Conservation (phyloP, 345 rosid genomes). For the Eutrema japonicum region DNA sequence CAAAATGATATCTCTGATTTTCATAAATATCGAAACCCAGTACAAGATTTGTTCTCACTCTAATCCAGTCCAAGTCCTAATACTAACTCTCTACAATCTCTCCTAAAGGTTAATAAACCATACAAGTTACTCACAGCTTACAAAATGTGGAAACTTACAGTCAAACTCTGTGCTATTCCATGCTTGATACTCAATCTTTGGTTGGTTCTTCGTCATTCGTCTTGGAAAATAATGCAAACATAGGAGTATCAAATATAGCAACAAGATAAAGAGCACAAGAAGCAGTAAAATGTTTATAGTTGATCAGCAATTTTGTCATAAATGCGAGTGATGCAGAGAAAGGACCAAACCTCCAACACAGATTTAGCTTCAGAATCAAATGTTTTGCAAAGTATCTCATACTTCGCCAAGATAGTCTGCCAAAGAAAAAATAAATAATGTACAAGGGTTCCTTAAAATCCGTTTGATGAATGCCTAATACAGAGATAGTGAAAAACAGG, state of each 20-base stretch:
- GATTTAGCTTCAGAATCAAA: slow-evolving; percentile 71
- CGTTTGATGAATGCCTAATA: not conserved
- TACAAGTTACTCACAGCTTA: not conserved
- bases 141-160: slow-evolving; percentile 21
- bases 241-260: slow-evolving; percentile 18
- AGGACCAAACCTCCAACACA: slow-evolving; percentile 58
- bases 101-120: slow-evolving; percentile 21
- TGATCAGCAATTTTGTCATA: slow-evolving; percentile 8
- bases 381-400: slow-evolving; percentile 92
- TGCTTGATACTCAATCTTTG: slow-evolving; percentile 24
- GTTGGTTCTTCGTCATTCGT: slow-evolving; percentile 30
- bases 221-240: slow-evolving; percentile 25
- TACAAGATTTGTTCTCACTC: slow-evolving; percentile 12
- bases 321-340: slow-evolving; percentile 8
- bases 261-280: slow-evolving; percentile 6
- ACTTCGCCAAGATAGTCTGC: slow-evolving; percentile 59
- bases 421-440: not conserved
- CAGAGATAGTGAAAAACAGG: slow-evolving; percentile 11
- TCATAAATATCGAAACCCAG: slow-evolving; percentile 7
- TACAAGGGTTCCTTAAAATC: not conserved
- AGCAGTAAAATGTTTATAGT: not conserved
- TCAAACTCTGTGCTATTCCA: slow-evolving; percentile 11
- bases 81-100: slow-evolving; percentile 14
- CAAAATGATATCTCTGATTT: not conserved
- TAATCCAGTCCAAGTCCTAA: slow-evolving; percentile 7